phyloP scores from a whole-genome alignment of 192 early-diverging fungal species.

The Oehlia diaphana region DNA sequence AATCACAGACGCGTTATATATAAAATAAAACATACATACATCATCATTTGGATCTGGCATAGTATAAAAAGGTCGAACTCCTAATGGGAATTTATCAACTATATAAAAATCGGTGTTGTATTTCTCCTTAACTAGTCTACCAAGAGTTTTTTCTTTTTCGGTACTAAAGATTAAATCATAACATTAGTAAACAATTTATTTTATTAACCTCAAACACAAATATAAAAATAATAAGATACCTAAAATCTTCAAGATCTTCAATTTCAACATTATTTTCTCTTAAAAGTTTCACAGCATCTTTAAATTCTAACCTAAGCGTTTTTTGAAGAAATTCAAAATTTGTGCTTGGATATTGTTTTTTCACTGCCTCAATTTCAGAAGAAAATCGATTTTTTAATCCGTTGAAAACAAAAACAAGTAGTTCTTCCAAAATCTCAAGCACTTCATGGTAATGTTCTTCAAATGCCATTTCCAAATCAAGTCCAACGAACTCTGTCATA shows the following conservation, averaged over 20 bases:
- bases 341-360: constrained; percentile 89
- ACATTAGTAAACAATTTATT: neutral
- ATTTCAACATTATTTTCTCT: constrained; percentile 86
- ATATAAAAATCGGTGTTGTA: constrained; percentile 99
- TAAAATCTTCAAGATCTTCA: constrained; percentile 92
- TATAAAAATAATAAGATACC: constrained; percentile 36
- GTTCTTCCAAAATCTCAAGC: constrained; percentile 86
- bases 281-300: constrained; percentile 88
- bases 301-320: constrained; percentile 80
- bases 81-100: constrained; percentile 98
- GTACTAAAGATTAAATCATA: constrained; percentile 51
- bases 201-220: constrained; percentile 10
- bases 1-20: constrained; percentile 19
- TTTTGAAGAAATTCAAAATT: constrained; percentile 86
- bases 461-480: constrained; percentile 99
- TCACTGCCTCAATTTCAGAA: constrained; percentile 82
- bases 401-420: constrained; percentile 91
- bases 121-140: constrained; percentile 87
- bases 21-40: constrained; percentile 37
- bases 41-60: constrained; percentile 92
- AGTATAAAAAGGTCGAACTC: constrained; percentile 97
- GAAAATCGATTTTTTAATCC: constrained; percentile 82
- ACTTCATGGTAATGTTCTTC: constrained; percentile 99
- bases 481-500: constrained; percentile 97
- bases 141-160: constrained; percentile 80